phyloP scores from a whole-genome alignment of 306 rosid species.

The Quercus mongolica region DNA sequence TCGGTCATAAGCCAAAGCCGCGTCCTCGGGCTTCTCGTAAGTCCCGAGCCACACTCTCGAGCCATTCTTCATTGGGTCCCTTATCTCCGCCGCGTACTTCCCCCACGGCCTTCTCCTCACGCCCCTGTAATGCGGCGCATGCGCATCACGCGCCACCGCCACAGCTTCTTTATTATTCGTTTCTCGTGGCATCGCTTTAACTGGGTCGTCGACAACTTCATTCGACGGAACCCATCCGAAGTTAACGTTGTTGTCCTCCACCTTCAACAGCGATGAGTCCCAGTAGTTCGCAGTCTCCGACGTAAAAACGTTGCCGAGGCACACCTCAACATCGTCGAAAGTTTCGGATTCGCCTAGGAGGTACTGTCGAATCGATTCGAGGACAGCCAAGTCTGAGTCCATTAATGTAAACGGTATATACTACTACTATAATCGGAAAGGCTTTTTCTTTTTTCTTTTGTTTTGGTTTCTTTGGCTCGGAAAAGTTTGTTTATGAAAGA shows the following conservation, averaged over 20 bases:
- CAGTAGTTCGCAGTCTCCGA: background rate
- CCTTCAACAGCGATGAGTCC: background rate
- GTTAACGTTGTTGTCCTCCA: background rate
- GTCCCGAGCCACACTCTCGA: too few relatives aligned
- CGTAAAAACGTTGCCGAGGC: background rate
- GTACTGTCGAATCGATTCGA: background rate
- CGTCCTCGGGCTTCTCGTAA: too few relatives aligned
- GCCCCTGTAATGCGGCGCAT: background rate
- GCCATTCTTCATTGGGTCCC: slow-evolving; percentile 6
- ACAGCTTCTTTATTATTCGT: background rate
- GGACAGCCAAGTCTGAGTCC: background rate
- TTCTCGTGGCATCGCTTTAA: background rate
- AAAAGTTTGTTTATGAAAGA: too few relatives aligned
- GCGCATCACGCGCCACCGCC: background rate
- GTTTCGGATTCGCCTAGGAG: background rate
- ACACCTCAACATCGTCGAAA: background rate
- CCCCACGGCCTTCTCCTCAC: slow-evolving; percentile 24
- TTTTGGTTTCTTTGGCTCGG: too few relatives aligned
- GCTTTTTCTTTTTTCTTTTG: background rate
- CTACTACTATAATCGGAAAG: background rate
- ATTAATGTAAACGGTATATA: too few relatives aligned
- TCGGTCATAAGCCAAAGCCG: too few relatives aligned
- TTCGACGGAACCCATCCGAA: background rate
- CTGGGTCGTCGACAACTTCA: background rate
- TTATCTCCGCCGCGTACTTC: too few relatives aligned